phyloP scores from a whole-genome alignment of 805 yeast genomes.

The Candida pseudoglaebosa region DNA sequence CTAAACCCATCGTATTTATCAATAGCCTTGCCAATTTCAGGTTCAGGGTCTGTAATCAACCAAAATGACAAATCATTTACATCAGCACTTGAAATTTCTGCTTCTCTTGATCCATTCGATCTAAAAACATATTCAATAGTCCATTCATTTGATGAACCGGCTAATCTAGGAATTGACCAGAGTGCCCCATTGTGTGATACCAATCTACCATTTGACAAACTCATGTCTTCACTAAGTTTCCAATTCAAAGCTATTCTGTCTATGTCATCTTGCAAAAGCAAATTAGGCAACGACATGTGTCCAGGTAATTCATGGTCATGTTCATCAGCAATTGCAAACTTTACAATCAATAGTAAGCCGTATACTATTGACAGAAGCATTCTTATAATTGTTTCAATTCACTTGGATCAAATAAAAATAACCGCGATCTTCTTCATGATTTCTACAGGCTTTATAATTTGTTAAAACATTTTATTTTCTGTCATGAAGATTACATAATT shows the following conservation, averaged over 20 bases:
- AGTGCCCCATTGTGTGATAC: constrained; percentile 15
- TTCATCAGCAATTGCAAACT: neutral
- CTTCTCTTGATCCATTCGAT: constrained; percentile 43
- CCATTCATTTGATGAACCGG: constrained; percentile 34
- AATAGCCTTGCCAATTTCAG: constrained; percentile 9
- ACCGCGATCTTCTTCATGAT: neutral
- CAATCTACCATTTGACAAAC: constrained; percentile 74
- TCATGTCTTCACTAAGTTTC: constrained; percentile 58
- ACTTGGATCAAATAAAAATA: neutral
- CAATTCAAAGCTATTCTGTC: constrained; percentile 25
- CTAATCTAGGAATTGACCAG: constrained; percentile 17
- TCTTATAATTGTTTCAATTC: neutral
- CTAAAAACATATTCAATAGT: constrained; percentile 63
- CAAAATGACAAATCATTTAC: constrained; percentile 60
- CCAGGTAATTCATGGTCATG: constrained; percentile 15
- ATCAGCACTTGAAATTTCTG: constrained; percentile 22
- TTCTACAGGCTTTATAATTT: too few species aligned
- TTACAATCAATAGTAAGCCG: neutral
- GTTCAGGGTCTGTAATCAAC: constrained; percentile 30
- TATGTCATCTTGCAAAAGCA: constrained; percentile 21
- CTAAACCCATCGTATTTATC: constrained; percentile 57
- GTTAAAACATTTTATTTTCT: too few species aligned
- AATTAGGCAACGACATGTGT: constrained; percentile 32
- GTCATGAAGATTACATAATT: too few species aligned
- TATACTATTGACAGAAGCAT: neutral